Evolutionary conservation across 2,329 filamentous ascomycete genomes (phyloP), one percentile per base, ranked within the genome.

Genomic region (Celoporthe dispersa): DNA sequence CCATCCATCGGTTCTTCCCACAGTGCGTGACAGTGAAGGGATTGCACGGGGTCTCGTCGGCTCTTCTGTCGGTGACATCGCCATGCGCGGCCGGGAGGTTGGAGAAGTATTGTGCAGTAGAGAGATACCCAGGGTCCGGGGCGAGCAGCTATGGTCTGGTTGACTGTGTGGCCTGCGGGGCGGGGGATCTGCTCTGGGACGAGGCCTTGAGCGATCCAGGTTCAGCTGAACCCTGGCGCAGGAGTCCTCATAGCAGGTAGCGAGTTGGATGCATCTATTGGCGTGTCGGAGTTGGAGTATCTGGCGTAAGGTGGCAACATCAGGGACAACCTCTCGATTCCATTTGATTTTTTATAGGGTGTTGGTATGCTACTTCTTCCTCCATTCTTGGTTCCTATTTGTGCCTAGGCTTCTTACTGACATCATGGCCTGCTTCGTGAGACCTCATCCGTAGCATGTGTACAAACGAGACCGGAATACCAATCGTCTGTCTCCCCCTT

Each of bases 221-320:
- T 57, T 63, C 37, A 63, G 66, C 48, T 48, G 53, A 37, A 12
- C 55, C 33, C 55, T 61, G 59, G 68, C 68, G 19, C 48, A 48
- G 25, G 63, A 44, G 65, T 65, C 53, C 51, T 68, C 65, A n/a
- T 31, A 35, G 22, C 31, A 25, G 63, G 33, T 44, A 51, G 33
- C 41, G 37, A 48, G 48, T 51, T 37, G 65, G 31, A 70, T 68
- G 68, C 68, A 72, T 72, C 37, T 66, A 33, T 35, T 33, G 68
- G 70, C 65, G 68, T 62, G 62, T 68, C 62, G 64, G 66, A 70
- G 70, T 68, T 66, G 64, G 66, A 68, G 65, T 65, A 62, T 62
- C 25, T 57, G 69, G 69, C 68, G 62, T 57, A 62, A 11, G 51
- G 44, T 22, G 28, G 55, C 25, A 37, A 35, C 4, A 48, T 64